Evolutionary conservation across 306 rosid genomes (phyloP).

Genomic region (Trifolium pratense): DNA sequence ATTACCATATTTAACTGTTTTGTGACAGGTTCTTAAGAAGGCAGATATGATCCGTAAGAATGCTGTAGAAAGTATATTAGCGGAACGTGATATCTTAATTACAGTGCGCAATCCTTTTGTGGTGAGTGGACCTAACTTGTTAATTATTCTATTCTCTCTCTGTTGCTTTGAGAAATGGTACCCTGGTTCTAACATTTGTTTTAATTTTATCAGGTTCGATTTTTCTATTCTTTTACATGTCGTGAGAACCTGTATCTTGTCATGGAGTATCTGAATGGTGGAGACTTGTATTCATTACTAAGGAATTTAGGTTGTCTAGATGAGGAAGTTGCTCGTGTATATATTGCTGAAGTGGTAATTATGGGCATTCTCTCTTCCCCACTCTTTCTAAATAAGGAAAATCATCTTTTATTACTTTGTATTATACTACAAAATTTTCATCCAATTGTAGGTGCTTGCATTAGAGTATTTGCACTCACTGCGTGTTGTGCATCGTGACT

Average conservation of each 20-base stretch:
- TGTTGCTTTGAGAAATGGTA: conserved; percentile 35
- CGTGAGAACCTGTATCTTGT: conserved; percentile 96
- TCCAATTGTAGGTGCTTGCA: conserved; percentile 78
- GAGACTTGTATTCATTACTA: conserved; percentile 93
- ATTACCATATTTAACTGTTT: conserved; percentile 37
- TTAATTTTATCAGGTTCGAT: conserved; percentile 79
- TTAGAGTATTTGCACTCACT: conserved; percentile 95
- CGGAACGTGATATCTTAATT: conserved; percentile 97
- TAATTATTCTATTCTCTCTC: conserved; percentile 17
- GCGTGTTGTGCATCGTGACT: conserved; percentile 92
- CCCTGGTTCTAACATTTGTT: conserved; percentile 42
- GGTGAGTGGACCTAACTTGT: conserved; percentile 76
- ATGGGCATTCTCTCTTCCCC: conserved; percentile 17
- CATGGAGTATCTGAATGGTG: conserved; percentile 99
- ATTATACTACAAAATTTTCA: conserved; percentile 14
- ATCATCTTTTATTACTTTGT: conserved; percentile 15
- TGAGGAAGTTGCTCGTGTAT: conserved; percentile 94
- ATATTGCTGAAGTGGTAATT: conserved; percentile 97
- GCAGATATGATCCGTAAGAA: conserved; percentile 99
- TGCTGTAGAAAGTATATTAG: conserved; percentile 99
- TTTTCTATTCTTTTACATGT: conserved; percentile 98
- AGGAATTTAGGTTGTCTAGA: conserved; percentile 96
- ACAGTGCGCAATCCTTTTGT: conserved; percentile 99
- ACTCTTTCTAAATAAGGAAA: conserved; percentile 19
- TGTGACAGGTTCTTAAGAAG: conserved; percentile 86